Evolutionary conservation across 1,139 yeast genomes (phyloP).

Genomic region (Tardiomyces digboiensis): DNA sequence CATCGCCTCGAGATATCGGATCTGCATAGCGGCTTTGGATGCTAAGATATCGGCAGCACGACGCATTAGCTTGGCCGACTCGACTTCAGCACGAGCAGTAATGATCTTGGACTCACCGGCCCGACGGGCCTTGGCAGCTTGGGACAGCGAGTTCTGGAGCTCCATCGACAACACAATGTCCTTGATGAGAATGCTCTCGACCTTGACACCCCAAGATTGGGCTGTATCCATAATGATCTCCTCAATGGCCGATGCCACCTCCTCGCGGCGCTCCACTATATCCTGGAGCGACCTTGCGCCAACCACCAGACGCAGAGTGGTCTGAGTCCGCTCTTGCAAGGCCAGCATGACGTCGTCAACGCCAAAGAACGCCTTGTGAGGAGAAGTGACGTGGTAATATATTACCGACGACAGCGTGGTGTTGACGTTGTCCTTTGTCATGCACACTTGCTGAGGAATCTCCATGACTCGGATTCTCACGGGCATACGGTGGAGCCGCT

Average conservation of each 20-base stretch:
- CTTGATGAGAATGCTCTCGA: slow-evolving; percentile 62
- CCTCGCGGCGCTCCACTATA: slow-evolving; percentile 67
- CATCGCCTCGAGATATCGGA: slow-evolving; percentile 73
- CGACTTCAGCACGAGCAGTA: slow-evolving; percentile 70
- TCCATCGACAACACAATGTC: slow-evolving; percentile 50
- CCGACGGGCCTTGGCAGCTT: slow-evolving; percentile 71
- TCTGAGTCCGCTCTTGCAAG: slow-evolving; percentile 63
- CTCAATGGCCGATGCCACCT: slow-evolving; percentile 58
- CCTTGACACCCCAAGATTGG: slow-evolving; percentile 61
- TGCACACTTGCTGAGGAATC: slow-evolving; percentile 57
- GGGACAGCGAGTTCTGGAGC: slow-evolving; percentile 54
- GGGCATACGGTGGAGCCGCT: slow-evolving; percentile 42
- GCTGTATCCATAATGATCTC: slow-evolving; percentile 57
- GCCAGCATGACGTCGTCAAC: slow-evolving; percentile 49
- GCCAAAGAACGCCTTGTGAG: slow-evolving; percentile 57
- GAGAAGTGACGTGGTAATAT: slow-evolving; percentile 59
- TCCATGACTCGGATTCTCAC: slow-evolving; percentile 55
- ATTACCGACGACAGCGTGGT: slow-evolving; percentile 56
- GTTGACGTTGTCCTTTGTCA: slow-evolving; percentile 63
- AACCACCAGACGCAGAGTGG: slow-evolving; percentile 64
- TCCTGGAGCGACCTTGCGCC: slow-evolving; percentile 64
- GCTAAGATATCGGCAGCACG: slow-evolving; percentile 72
- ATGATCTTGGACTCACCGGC: slow-evolving; percentile 73
- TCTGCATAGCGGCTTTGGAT: slow-evolving; percentile 72
- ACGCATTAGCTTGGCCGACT: slow-evolving; percentile 68